Evolutionary conservation across 495 filamentous ascomycete species (phyloP), one percentile per base, ranked within the genome.

Genomic region (Xylaria grammica): DNA sequence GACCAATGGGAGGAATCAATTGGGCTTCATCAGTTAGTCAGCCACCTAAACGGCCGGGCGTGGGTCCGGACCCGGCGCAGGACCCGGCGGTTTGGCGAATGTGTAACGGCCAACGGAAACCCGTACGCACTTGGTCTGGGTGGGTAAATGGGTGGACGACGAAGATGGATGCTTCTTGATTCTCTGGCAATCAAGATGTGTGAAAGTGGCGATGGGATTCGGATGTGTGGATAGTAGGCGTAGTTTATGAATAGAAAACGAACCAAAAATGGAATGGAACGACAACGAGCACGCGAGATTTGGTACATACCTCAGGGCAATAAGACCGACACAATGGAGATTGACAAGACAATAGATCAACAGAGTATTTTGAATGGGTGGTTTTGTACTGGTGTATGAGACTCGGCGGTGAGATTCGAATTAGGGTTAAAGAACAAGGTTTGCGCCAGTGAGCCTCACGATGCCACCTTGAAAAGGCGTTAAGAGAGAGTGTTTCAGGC

Each of bases 361-460:
- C n/a, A n/a, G n/a, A n/a, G n/a, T n/a, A n/a, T n/a, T n/a, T n/a
- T n/a, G n/a, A n/a, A n/a, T n/a, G n/a, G n/a, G n/a, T n/a, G n/a
- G n/a, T n/a, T n/a, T n/a, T n/a, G n/a, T n/a, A n/a, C n/a, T n/a
- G n/a, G n/a, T n/a, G n/a, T n/a, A n/a, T n/a, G n/a, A n/a, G n/a
- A n/a, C n/a, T n/a, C 29, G 4, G 17, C 22, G 45, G 3, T 34
- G 29, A 15, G 22, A 22, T 51, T 51, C 1, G 24, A 42, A 17
- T 6, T 29, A 19, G n/a, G n/a, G n/a, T n/a, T n/a, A n/a, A 57
- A 19, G 13, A 20, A 24, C 49, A n/a, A 48, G 45, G 19, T 24
- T 40, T 10, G 61, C 62, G 62, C 52, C 62, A 40, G n/a, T 22
- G 11, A 64, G 62, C 20, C 34, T 67, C 63, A 65, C 61, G 64